Evolutionary conservation across 306 rosid species (phyloP).

Genomic region (Malus domestica): ASM211411v1 NC_041801.1:27157001-27157500

Average conservation of each 20-base stretch:
- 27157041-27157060: too few relatives aligned
- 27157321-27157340: neutral
- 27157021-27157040: too few relatives aligned
- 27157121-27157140: too few relatives aligned
- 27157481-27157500: slow-evolving; percentile 73
- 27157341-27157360: slow-evolving; percentile 89
- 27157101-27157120: too few relatives aligned
- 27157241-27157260: neutral
- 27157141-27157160: too few relatives aligned
- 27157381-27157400: slow-evolving; percentile 71
- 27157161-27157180: too few relatives aligned
- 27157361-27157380: slow-evolving; percentile 80
- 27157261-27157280: neutral
- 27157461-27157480: slow-evolving; percentile 95
- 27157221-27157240: neutral
- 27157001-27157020: too few relatives aligned
- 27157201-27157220: too few relatives aligned
- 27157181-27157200: neutral
- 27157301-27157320: neutral
- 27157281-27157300: neutral
- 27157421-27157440: slow-evolving; percentile 62
- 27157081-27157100: too few relatives aligned
- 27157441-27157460: slow-evolving; percentile 93
- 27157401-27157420: slow-evolving; percentile 35
- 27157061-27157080: too few relatives aligned